Evolutionary conservation across 352 stramenopile genomes (phyloP), one percentile per base, ranked within the genome.

Genomic region (Globisporangium heterothallicum): DNA sequence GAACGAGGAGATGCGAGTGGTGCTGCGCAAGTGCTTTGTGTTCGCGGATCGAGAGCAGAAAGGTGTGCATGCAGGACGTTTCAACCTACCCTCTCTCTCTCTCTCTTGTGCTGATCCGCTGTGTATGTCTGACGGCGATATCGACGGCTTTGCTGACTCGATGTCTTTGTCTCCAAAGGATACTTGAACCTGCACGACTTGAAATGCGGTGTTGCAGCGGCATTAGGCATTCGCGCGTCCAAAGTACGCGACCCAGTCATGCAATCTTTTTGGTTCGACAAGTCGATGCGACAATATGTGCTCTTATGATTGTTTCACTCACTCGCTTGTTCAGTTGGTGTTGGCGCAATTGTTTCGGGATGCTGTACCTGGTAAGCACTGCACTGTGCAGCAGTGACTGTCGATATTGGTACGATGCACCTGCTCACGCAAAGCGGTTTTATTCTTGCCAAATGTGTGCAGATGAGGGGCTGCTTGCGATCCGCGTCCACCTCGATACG

Each of bases 161-260:
- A 50, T 48, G 13, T 40, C 13, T 10, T 6, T 46, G 35, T 49
- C 3, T 18, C 7, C 43, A 16, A 22, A 89, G 78, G 75, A 2
- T 58, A 58, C 32, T 61, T 90, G 35, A 24, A 49, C 4, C 34
- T 66, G 1, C 60, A 67, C 9, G 76, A 87, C 9, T 61, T 87
- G n/a, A 90, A 87, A n/a, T 87, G 76, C 35, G 76, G 59, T 16
- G 74, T 90, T 21, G 76, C 74, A 8, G 76, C 78, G 2, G 70
- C 76, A 21, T 54, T 90, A 4, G 75, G 78, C 3, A 74, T 87
- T 16, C 74, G 74, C 12, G 65, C 78, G 19, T 90, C 78, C n/a
- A 87, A 86, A 65, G 72, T 58, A 2, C 10, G 43, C 18, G 2
- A 8, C 27, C 8, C 16, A 32, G 12, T 9, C 18, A 36, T 2